Percentiles rank a stretch among this genome's conserved stretches.
phyloP scores from a whole-genome alignment of 306 rosid species.

The Vigna angularis region DNA sequence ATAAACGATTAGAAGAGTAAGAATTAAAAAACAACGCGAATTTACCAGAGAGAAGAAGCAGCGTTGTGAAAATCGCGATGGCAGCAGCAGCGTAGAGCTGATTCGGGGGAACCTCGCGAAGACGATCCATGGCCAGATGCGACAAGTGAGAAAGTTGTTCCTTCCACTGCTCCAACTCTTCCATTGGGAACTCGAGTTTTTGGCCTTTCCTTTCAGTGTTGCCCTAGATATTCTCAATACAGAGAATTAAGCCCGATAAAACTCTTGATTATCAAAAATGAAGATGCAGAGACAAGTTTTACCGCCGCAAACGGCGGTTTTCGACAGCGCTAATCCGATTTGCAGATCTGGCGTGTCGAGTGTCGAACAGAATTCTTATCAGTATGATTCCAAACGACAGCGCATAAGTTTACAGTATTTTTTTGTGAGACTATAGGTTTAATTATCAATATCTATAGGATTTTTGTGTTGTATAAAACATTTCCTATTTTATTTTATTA shows the following conservation, averaged over 20 bases:
- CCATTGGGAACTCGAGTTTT: slow-evolving; percentile 45
- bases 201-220: not conserved
- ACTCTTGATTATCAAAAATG: not conserved
- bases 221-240: not conserved
- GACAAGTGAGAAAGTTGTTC: slow-evolving; percentile 46
- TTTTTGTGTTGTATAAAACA: no score
- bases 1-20: not conserved
- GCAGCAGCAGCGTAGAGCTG: slow-evolving; percentile 71
- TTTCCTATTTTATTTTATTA: no score
- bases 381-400: slow-evolving; percentile 30
- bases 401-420: not conserved
- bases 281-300: no score
- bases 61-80: slow-evolving; percentile 53
- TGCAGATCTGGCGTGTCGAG: slow-evolving; percentile 30
- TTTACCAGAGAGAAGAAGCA: slow-evolving; percentile 59
- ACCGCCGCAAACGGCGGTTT: slow-evolving; percentile 35
- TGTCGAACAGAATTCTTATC: not conserved
- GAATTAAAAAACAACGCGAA: not conserved
- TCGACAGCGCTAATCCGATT: slow-evolving; percentile 6
- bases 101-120: slow-evolving; percentile 60
- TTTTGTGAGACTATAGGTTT: not conserved
- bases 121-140: slow-evolving; percentile 45
- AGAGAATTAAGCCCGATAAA: not conserved
- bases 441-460: not conserved
- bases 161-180: slow-evolving; percentile 65